Base-by-base conservation (phyloP, 2,329 filamentous ascomycete species). In the Alternaria conjuncta region DNA sequence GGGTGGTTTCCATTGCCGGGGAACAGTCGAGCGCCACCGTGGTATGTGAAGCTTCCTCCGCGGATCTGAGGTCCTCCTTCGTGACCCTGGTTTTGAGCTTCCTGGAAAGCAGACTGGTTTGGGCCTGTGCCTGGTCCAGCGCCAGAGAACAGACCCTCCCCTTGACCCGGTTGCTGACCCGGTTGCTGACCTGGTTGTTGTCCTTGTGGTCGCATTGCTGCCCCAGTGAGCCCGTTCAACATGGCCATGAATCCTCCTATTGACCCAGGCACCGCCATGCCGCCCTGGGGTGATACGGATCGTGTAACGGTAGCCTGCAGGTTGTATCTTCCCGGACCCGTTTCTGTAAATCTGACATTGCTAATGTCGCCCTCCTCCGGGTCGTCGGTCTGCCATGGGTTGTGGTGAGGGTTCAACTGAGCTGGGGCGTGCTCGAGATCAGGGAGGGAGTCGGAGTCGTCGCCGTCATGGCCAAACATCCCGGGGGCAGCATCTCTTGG, bases 1-100 rank as follows among this genome's bases (percentile, higher is more conserved):
- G 86, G 81, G 26, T 78, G 78, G 69, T 86, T 82, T 25, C 84
- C 80, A 72, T 88, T 82, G 66, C 86, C 83, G 32, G 87, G 86
- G 56, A 77, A 78, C 46, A 87, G 72, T 53, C 82, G 81, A 6
- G 75, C 74, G 21, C 72, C 73, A 23, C 74, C 67, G 15, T 72
- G 69, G 49, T 80, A 80, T 20, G 71, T 74, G 46, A 79, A 79
- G 18, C 76, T 64, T 43, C 68, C 62, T 6, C 67, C 65, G 11
- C 55, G 59, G 26, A 67, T 41, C 8, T 64, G 69, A 8, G 66
- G 61, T 3, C 65, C 65, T 46, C 65, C 66, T 57, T 64, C 47
- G 8, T 58, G 28, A 13, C 64, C 63, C 55, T 66, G 66, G 20
- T 56, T 67, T 57, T 67, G 60, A 32, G 66, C 44, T 50, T 70